Base-by-base conservation (phyloP, 495 filamentous ascomycete genomes). In the Penicillium malachiteum region DNA sequence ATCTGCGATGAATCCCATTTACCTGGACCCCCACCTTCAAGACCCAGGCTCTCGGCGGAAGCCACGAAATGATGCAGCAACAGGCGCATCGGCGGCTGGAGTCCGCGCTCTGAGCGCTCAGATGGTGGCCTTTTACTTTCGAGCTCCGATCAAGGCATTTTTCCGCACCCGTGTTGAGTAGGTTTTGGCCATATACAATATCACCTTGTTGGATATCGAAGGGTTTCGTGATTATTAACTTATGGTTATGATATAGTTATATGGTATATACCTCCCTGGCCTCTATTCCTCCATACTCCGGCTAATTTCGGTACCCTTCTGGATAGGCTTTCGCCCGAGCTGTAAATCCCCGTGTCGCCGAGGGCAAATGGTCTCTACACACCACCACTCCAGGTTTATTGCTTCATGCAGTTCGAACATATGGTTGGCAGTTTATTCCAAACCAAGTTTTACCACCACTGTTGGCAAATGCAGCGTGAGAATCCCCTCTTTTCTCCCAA, bases 81-180 rank as follows among this genome's bases (percentile, higher is more conserved):
- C 88, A 12, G 84, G 83, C 43, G 64, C 85, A 6, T 87, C 89
- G 30, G 91, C 91, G 12, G 91, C 92, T 9, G 81, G 88, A 33
- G 86, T 88, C 41, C 86, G 92, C 49, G 91, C 91, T 26, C 64
- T 95, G 52, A 89, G 84, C 61, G 84, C 90, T 4, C 89, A 92
- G 61, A 69, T 87, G 45, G 78, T 96, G 40, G 85, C 91, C 21
- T 95, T 96, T 60, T 96, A 94, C 69, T 96, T 96, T 62, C 77
- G 92, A 54, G 89, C 90, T 2, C 92, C 92, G 2, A 85, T 90
- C 31, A 95, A 95, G 68, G 87, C 90, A 3, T 96, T 96, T 69
- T 93, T 96, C 68, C 82, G 88, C 49, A 91, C 87, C 4, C 76
- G 92, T 50, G 90, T 96, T 58, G 92, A 96, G 78, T 96, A 87